Evolutionary conservation across 768 basidiomycete genomes (phyloP).

Genomic region (Amanita phalloides): DNA sequence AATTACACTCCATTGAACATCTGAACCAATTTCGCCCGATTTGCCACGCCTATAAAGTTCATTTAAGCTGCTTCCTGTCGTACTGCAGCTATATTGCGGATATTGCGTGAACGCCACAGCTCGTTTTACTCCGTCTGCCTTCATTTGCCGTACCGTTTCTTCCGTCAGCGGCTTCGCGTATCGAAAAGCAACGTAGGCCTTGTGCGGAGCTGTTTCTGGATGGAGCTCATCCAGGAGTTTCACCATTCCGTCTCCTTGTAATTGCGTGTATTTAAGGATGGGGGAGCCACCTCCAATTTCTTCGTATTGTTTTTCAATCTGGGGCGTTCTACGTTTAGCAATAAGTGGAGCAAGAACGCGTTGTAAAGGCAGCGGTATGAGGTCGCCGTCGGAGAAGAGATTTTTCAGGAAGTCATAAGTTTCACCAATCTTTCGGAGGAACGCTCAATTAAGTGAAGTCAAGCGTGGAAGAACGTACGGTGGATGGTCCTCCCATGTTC

Average conservation of each 20-base stretch:
- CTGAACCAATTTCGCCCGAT: constrained; percentile 42
- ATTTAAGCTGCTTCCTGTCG: constrained; percentile 94
- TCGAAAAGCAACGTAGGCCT: constrained; percentile 92
- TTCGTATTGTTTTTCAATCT: constrained; percentile 89
- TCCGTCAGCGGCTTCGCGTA: constrained; percentile 86
- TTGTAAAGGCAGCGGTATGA: constrained; percentile 94
- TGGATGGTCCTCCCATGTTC: constrained; percentile 98
- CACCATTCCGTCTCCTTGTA: constrained; percentile 88
- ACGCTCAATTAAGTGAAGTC: background rate
- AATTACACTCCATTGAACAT: constrained; percentile 92
- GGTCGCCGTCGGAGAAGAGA: constrained; percentile 85
- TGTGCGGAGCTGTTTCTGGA: constrained; percentile 90
- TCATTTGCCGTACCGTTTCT: constrained; percentile 74
- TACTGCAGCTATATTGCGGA: constrained; percentile 97
- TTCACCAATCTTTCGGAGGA: constrained; percentile 61
- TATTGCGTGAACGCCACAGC: constrained; percentile 98
- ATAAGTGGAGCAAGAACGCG: constrained; percentile 78
- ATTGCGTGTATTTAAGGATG: constrained; percentile 79
- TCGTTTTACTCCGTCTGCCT: constrained; percentile 80
- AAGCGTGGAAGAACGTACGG: constrained; percentile 36
- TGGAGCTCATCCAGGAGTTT: constrained; percentile 88
- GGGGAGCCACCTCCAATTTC: constrained; percentile 97
- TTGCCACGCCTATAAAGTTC: constrained; percentile 69
- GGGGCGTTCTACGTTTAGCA: constrained; percentile 79
- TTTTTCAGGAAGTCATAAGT: constrained; percentile 89